These are phyloP conservation scores for Craspedostauros australis DNA, from an alignment of 108 stramenopile genomes.

Conservation along the genomic window DNA sequence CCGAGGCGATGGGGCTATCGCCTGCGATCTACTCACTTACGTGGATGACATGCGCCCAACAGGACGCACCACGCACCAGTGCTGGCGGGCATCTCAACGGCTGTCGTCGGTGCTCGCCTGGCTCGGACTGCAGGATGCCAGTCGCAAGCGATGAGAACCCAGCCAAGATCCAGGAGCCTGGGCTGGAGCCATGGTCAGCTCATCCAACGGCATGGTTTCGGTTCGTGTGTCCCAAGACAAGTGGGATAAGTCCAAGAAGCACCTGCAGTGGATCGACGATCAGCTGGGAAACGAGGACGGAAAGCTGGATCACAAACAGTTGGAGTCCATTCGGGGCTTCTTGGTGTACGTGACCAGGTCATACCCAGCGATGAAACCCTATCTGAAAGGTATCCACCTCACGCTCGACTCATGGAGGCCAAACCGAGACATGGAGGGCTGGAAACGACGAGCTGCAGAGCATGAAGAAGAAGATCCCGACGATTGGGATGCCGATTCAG, in stretches of 20 bases:
- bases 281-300: neutral
- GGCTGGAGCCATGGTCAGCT: constrained; percentile 29
- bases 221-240: constrained; percentile 8
- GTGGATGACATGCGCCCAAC: constrained; percentile 34
- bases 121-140: constrained; percentile 51
- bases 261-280: neutral
- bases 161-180: constrained; percentile 33
- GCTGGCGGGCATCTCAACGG: constrained; percentile 1
- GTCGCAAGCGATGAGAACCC: constrained; percentile 22
- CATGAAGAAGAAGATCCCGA: neutral
- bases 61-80: neutral
- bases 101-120: constrained; percentile 5
- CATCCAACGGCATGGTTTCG: constrained; percentile 9
- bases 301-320: neutral
- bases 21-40: constrained; percentile 26
- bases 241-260: constrained; percentile 17
- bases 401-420: constrained; percentile 30
- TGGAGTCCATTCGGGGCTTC: constrained; percentile 26
- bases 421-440: constrained; percentile 36
- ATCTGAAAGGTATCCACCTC: constrained; percentile 43
- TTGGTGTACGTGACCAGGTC: constrained; percentile 32
- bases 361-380: constrained; percentile 28
- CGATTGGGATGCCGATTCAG: neutral
- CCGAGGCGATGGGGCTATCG: constrained; percentile 24
- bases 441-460: constrained; percentile 25